A percentile compares a stretch with the other conserved stretches of the same genome.
phyloP scores from a whole-genome alignment of 2,329 filamentous ascomycete species.

The Fusarium scirpi region DNA sequence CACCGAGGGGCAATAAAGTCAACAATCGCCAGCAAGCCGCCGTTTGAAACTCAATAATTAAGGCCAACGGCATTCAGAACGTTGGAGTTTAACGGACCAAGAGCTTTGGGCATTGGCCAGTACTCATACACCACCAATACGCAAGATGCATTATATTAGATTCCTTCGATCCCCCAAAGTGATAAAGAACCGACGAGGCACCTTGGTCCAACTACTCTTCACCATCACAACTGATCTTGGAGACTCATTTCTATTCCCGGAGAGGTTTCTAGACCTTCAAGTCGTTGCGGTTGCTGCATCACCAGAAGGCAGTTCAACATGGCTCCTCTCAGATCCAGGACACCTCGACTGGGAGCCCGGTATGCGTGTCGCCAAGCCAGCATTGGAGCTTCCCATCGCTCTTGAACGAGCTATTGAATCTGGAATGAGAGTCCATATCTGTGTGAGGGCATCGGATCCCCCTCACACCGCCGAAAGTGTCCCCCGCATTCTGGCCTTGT shows the following conservation, averaged over 20 bases:
- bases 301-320: slow-evolving; percentile 38
- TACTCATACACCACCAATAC: neutral
- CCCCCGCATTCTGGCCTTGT: slow-evolving; percentile 44
- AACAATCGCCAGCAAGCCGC: neutral
- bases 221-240: slow-evolving; percentile 70
- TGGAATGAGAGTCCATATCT: slow-evolving; percentile 46
- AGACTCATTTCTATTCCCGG: slow-evolving; percentile 64
- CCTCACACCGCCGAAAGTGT: slow-evolving; percentile 46
- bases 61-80: neutral
- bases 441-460: slow-evolving; percentile 45
- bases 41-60: neutral
- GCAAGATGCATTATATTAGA: slow-evolving; percentile 68
- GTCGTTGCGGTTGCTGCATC: slow-evolving; percentile 50
- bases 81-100: neutral
- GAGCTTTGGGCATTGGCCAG: neutral
- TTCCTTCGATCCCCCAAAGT: slow-evolving; percentile 62
- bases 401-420: slow-evolving; percentile 44
- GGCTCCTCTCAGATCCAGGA: slow-evolving; percentile 44
- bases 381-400: slow-evolving; percentile 46
- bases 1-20: slow-evolving; percentile 7
- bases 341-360: slow-evolving; percentile 51
- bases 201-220: slow-evolving; percentile 59
- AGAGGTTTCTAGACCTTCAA: slow-evolving; percentile 58
- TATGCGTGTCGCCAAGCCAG: slow-evolving; percentile 57
- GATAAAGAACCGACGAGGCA: slow-evolving; percentile 40